Evolutionary conservation across 495 filamentous ascomycete species (phyloP).

Genomic region (Neurospora sp.): DNA sequence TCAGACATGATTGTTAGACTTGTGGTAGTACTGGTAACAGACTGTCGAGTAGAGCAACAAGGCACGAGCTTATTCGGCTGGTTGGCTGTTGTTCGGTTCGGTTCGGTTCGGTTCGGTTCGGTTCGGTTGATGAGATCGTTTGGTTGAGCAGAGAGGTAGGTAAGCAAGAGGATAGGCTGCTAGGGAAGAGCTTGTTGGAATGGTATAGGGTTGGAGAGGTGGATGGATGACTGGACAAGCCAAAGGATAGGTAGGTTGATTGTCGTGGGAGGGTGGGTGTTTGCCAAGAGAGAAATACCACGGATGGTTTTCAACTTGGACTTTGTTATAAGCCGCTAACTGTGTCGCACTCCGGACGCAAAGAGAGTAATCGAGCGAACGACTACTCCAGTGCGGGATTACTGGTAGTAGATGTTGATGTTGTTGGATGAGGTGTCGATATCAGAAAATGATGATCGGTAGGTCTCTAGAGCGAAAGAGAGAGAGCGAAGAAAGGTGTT

Average conservation of each 20-base stretch:
- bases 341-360: neutral
- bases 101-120: neutral
- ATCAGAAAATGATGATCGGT: neutral
- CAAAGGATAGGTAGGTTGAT: neutral
- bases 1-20: conserved; percentile 7
- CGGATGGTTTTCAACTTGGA: neutral
- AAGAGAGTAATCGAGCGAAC: neutral
- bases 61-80: neutral
- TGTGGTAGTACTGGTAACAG: neutral
- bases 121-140: neutral
- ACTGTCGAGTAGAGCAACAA: neutral
- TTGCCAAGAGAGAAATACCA: neutral
- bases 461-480: neutral
- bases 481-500: neutral
- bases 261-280: neutral
- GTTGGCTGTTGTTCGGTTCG: neutral
- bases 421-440: neutral
- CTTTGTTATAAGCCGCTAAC: neutral
- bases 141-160: neutral
- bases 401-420: neutral
- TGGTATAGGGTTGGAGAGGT: neutral
- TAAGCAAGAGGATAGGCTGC: neutral
- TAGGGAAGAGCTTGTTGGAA: neutral
- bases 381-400: neutral
- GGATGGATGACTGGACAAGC: neutral